Base-by-base conservation (phyloP, 2,329 filamentous ascomycete species). In the Verticillium dahliae region DNA sequence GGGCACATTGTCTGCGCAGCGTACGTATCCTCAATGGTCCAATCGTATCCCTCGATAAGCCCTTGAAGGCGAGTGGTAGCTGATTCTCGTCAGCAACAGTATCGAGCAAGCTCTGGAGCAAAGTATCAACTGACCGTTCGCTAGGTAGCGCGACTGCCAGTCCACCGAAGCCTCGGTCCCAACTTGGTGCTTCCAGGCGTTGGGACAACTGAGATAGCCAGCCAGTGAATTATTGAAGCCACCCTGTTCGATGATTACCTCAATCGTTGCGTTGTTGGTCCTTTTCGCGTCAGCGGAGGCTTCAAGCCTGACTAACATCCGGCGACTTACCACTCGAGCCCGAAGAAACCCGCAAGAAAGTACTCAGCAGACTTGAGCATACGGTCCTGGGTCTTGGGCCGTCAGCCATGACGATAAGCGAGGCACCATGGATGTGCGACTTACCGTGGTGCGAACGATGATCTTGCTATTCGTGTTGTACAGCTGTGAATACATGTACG, bases 291-390 rank as follows among this genome's bases (percentile, higher is more conserved):
- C 27, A 61, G 60, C 31, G 31, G 10, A 18, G 2, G 2, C 22
- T 10, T 35, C 18, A 39, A 6, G 14, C 9, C 14, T 3, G 41
- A 14, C 15, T 22, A 41, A 52, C 14, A 31, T 10, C 10, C 3
- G 13, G 7, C 22, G 33, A 60, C 74, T 37, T 68, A 80, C 79
- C 89, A 92, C 56, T 88, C 83, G 0, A 91, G 80, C 0, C 90
- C 90, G 69, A 92, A 92, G 76, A 92, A 92, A 0, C 90, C 90
- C 6, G 89, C 87, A 70, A 92, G 76, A 74, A 91, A 92, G 72
- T 92, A 89, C 72, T 92, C 89, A 3, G 89, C 89, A 45, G 83
- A 88, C 71, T 92, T 87, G 27, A 89, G 77, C 90, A 92, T 92
- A 31, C 90, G 85, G 69, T 90, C 86, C 71, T 92, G 88, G 1